Conservation (phyloP, 2,329 filamentous ascomycete genomes). For the Aureobasidium musti region DNA sequence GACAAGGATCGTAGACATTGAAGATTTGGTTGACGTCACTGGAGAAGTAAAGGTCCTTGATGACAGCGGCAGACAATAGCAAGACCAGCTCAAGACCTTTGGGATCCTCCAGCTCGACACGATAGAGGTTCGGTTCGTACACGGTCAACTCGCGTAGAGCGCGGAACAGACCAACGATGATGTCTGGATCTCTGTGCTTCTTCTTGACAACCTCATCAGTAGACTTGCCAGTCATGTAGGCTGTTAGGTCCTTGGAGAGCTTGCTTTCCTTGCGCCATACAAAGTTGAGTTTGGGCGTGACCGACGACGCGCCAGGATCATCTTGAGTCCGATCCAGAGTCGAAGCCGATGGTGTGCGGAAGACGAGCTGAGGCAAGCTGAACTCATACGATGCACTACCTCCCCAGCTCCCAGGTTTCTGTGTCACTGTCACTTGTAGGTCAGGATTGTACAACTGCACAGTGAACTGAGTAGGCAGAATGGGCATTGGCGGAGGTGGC, state of each 20-base stretch:
- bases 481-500: slow-evolving; percentile 66
- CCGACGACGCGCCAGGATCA: slow-evolving; percentile 56
- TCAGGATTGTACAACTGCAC: slow-evolving; percentile 94
- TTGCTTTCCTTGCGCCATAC: slow-evolving; percentile 88
- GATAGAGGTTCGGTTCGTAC: slow-evolving; percentile 88
- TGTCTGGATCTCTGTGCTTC: slow-evolving; percentile 88
- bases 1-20: slow-evolving; percentile 62
- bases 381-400: slow-evolving; percentile 85
- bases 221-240: slow-evolving; percentile 78
- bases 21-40: slow-evolving; percentile 71
- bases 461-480: slow-evolving; percentile 75
- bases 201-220: slow-evolving; percentile 66
- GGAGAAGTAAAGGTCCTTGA: slow-evolving; percentile 62
- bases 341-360: slow-evolving; percentile 76
- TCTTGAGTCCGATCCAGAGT: slow-evolving; percentile 72
- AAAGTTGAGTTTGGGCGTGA: slow-evolving; percentile 74
- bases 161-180: slow-evolving; percentile 86
- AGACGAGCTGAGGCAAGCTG: slow-evolving; percentile 83
- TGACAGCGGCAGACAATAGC: slow-evolving; percentile 60
- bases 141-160: slow-evolving; percentile 76
- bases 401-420: slow-evolving; percentile 76
- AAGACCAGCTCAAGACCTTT: slow-evolving; percentile 89
- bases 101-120: slow-evolving; percentile 89
- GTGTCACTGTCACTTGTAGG: slow-evolving; percentile 71
- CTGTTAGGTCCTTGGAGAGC: slow-evolving; percentile 83